Base-by-base conservation (phyloP, 1,284 basidiomycete species). In the Tylopilus sp. region DNA sequence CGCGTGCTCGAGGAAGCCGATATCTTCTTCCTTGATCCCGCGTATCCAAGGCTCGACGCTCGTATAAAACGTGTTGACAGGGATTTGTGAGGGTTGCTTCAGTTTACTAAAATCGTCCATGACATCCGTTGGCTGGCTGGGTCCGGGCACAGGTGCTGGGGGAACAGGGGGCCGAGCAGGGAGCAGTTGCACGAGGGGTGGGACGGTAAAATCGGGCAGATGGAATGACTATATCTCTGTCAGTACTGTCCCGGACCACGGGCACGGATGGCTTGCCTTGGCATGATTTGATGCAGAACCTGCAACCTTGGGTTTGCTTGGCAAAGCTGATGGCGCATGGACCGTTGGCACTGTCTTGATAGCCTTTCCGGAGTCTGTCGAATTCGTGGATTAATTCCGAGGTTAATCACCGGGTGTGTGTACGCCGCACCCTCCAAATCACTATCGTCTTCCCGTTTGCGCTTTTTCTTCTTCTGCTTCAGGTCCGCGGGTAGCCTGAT, bases 1-100 rank as follows among this genome's bases (percentile, higher is more conserved):
- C n/a, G 84, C 84, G 62, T 88, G 88, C 55, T 89, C 86, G 51
- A 97, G 75, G 68, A 92, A 92, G 6, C 93, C 93, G 28, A 96
- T 71, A 61, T 96, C 93, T 66, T 95, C 93, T 69, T 96, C 92
- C 51, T 86, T 86, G 46, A 95, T 82, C 34, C 81, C 79, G 37
- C 92, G 83, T 58, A 92, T 73, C 75, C 89, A 97, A 13, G 89
- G 86, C 61, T 96, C 92, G 40, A 94, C 79, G 60, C 82, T 87
- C 29, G 84, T 74, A 68, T 92, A 92, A 64, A 95, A 96, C 1
- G 89, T 91, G 12, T 70, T 76, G 16, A 84, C 76, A 12, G 74
- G 75, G 9, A 77, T 75, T 62, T 88, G 92, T 13, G 77, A 69
- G 0, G 86, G 82, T 41, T 79, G 81, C 67, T 92, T 94, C 29